phyloP scores from a whole-genome alignment of 768 basidiomycete species.

The Tricholoma bakamatsutake region DNA sequence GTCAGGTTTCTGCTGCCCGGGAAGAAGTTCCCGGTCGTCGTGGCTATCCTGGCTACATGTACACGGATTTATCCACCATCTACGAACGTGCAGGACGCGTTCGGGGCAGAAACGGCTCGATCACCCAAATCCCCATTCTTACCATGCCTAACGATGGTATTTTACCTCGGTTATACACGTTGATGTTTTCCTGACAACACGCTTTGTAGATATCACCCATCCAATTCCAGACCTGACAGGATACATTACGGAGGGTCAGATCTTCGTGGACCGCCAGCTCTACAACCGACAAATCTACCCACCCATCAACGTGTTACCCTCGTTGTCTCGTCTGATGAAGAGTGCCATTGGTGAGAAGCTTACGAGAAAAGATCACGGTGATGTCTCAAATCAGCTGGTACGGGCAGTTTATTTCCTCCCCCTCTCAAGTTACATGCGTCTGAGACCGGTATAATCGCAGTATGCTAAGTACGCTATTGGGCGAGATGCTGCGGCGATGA shows the following conservation, averaged over 20 bases:
- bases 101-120: conserved; percentile 94
- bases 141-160: conserved; percentile 99
- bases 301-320: conserved; percentile 98
- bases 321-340: conserved; percentile 99
- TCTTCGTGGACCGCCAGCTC: conserved; percentile 96
- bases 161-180: conserved; percentile 19
- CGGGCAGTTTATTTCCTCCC: conserved; percentile 22
- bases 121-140: conserved; percentile 98
- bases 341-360: conserved; percentile 97
- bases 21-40: conserved; percentile 99
- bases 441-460: conserved; percentile 30
- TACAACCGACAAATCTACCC: conserved; percentile 98
- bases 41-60: conserved; percentile 98
- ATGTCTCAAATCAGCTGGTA: conserved; percentile 98
- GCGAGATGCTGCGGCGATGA: conserved; percentile 96
- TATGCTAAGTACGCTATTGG: conserved; percentile 99
- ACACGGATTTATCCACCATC: conserved; percentile 98
- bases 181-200: conserved; percentile 9
- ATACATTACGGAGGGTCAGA: conserved; percentile 99
- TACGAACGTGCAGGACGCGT: conserved; percentile 99
- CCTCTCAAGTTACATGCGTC: background rate
- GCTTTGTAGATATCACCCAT: conserved; percentile 89
- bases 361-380: conserved; percentile 97
- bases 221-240: conserved; percentile 99
- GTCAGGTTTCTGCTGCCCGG: conserved; percentile 91